Evolutionary conservation across 257 asterid genomes (phyloP), one percentile per base, ranked within the genome.

Genomic region (Nicotiana undulata): DNA sequence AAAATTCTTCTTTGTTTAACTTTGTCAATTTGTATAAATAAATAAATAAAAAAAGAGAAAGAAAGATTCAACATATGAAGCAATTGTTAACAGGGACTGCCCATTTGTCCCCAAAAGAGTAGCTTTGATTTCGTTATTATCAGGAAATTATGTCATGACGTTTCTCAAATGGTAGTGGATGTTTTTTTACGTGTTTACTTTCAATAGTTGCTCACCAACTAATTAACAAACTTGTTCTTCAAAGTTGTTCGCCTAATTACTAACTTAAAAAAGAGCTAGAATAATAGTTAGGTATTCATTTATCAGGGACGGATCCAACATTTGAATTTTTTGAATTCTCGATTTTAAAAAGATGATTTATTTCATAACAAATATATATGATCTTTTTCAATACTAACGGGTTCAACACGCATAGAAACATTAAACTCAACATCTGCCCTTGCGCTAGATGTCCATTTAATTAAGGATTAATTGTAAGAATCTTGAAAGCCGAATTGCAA

Each of bases 161-260:
- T 67, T 67, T 67, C 29, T 10, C 22, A 44, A 40, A 72, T 46
- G 12, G 11, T 15, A 46, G 24, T 46, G 78, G 22, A 29, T 29
- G 20, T 24, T 72, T 4, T 72, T n/a, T 70, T 46, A 70, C 24
- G 37, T 70, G 59, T 44, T 1, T 63, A 53, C 56, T 60, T 82
- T 82, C 85, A 82, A 56, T 29, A 80, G 79, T 77, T 55, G 88
- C 77, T 86, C 83, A 83, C 83, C 88, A 65, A 86, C 84, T 59
- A n/a, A n/a, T n/a, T n/a, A 82, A 76, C 78, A 16, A 63, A 70
- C 80, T 60, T 53, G 22, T 77, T 29, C 34, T 79, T 75, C 76
- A 46, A 51, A 24, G 66, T 26, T 65, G 65, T 66, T 74, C 32
- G 79, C 75, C 66, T 65, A 63, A 59, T 17, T 79, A 46, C 32